These are phyloP conservation scores for Gliomastix tumulicola DNA, from an alignment of 2,329 filamentous ascomycete genomes.

Conservation along the genomic window DNA sequence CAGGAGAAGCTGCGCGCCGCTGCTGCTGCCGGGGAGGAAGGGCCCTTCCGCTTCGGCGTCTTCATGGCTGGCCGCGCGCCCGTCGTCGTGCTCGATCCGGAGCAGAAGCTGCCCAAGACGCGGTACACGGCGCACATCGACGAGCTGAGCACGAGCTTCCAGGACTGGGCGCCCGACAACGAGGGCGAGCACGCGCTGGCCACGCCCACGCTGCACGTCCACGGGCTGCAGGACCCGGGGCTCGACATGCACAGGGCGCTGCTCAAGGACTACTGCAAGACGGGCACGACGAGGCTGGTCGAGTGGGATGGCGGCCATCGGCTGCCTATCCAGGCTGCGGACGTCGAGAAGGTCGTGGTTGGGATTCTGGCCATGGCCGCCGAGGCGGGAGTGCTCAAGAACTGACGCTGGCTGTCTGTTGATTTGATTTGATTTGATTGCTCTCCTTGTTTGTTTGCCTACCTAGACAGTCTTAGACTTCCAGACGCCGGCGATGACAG, in stretches of 20 bases:
- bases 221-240: slow-evolving; percentile 53
- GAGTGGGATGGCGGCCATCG: slow-evolving; percentile 71
- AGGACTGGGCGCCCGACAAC: slow-evolving; percentile 36
- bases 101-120: slow-evolving; percentile 41
- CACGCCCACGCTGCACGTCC: slow-evolving; percentile 27
- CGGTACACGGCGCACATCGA: slow-evolving; percentile 26
- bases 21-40: slow-evolving; percentile 26
- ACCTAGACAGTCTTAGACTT: too few relatives aligned
- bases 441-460: too few relatives aligned
- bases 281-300: slow-evolving; percentile 45
- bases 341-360: slow-evolving; percentile 43
- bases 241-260: slow-evolving; percentile 43
- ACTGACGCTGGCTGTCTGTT: too few relatives aligned
- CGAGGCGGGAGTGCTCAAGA: slow-evolving; percentile 1
- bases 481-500: too few relatives aligned
- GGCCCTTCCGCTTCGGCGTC: slow-evolving; percentile 25
- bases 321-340: slow-evolving; percentile 59
- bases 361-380: slow-evolving; percentile 17
- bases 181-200: slow-evolving; percentile 25
- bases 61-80: slow-evolving; percentile 25
- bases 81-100: slow-evolving; percentile 17
- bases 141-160: slow-evolving; percentile 13
- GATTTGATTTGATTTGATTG: too few relatives aligned
- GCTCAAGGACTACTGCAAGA: slow-evolving; percentile 51
- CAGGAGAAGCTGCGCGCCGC: slow-evolving; percentile 59